phyloP scores from a whole-genome alignment of 768 basidiomycete species.

The Kockovaella imperatae region DNA sequence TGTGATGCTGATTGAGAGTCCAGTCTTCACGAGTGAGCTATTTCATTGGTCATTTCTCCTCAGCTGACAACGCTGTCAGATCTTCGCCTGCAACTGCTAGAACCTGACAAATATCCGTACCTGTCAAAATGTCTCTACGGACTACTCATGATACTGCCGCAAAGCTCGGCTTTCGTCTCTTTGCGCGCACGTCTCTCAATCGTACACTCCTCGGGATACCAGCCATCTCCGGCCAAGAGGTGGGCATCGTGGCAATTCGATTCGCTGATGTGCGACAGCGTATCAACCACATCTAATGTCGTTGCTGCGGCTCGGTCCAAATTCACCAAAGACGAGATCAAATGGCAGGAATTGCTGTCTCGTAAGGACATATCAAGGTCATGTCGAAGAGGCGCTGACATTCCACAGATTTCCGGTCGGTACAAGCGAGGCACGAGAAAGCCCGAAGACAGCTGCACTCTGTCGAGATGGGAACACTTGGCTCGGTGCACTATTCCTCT shows the following conservation, averaged over 20 bases:
- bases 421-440: conserved; percentile 88
- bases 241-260: conserved; percentile 53
- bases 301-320: conserved; percentile 60
- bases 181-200: conserved; percentile 88
- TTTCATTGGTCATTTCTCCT: background rate
- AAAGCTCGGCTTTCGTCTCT: conserved; percentile 92
- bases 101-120: conserved; percentile 92
- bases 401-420: conserved; percentile 62
- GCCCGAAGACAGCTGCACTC: conserved; percentile 67
- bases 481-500: conserved; percentile 31
- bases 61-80: conserved; percentile 24
- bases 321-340: conserved; percentile 76
- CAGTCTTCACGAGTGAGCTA: conserved; percentile 86
- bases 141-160: conserved; percentile 89
- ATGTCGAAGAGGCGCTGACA: background rate
- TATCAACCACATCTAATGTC: background rate
- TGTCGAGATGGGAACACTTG: conserved; percentile 21
- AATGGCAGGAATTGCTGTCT: conserved; percentile 86
- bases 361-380: conserved; percentile 46
- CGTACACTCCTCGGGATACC: conserved; percentile 87
- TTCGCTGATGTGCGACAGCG: background rate
- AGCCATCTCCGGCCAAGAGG: conserved; percentile 78
- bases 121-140: conserved; percentile 97
- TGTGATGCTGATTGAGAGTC: conserved; percentile 94
- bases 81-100: conserved; percentile 79